Evolutionary conservation across 306 rosid species (phyloP).

Genomic region (Senna tora): DNA sequence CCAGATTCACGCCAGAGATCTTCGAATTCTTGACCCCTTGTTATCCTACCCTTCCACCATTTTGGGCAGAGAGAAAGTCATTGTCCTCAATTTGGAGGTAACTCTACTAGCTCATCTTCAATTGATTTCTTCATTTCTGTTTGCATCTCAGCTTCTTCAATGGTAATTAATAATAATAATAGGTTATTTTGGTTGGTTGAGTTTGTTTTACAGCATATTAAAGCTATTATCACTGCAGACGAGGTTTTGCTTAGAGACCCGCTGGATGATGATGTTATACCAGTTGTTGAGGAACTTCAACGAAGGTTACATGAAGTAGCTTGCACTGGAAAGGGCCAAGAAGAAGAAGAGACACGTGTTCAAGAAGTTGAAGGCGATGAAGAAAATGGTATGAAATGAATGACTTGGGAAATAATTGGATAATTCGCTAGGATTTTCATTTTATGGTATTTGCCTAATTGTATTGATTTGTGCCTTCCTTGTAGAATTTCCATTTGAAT

Average conservation of each 20-base stretch:
- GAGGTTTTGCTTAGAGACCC: conserved; percentile 89
- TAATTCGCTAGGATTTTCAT: neutral
- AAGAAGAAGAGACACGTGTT: conserved; percentile 54
- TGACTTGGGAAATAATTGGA: neutral
- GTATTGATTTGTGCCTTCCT: neutral
- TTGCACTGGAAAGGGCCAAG: conserved; percentile 45
- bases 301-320: conserved; percentile 53
- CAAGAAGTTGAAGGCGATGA: conserved; percentile 59
- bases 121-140: neutral
- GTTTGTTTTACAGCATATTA: conserved; percentile 67
- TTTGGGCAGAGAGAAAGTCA: conserved; percentile 77
- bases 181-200: neutral
- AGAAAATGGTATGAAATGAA: conserved; percentile 49
- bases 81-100: conserved; percentile 88
- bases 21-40: conserved; percentile 80
- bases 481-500: conserved; percentile 83
- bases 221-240: conserved; percentile 82
- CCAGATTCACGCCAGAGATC: conserved; percentile 75
- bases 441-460: neutral
- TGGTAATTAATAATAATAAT: too few species aligned
- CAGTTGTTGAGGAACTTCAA: conserved; percentile 69
- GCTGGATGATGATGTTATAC: conserved; percentile 60
- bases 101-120: neutral
- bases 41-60: conserved; percentile 76
- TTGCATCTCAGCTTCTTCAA: neutral